A percentile compares a stretch with the other conserved stretches of the same genome.
Evolutionary conservation across 805 yeast species (phyloP).

Genomic region (Torulaspora microellipsoides): DNA sequence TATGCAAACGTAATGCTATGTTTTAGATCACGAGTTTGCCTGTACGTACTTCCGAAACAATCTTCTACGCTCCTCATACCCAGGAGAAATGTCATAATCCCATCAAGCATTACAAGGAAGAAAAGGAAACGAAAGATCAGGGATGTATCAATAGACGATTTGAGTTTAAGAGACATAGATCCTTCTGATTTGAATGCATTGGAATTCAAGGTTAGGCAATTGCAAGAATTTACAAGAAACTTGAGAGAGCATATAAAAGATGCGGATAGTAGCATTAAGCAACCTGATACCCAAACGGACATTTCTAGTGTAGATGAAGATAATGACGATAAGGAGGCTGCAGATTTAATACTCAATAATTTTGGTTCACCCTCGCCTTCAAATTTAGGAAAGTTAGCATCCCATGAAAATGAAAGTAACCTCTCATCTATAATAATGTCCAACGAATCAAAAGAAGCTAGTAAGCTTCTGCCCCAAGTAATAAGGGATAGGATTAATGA

Average conservation of each 20-base stretch:
- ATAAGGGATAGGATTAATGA: constrained; percentile 22
- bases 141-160: constrained; percentile 12
- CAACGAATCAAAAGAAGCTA: constrained; percentile 13
- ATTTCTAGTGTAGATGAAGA: neutral
- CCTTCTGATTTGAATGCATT: constrained; percentile 16
- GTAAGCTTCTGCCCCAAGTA: constrained; percentile 18
- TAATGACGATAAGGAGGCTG: neutral
- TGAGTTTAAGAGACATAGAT: constrained; percentile 11
- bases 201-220: constrained; percentile 27
- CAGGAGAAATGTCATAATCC: constrained; percentile 12
- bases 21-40: neutral
- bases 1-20: neutral
- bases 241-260: constrained; percentile 18
- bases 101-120: constrained; percentile 7
- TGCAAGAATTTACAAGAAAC: constrained; percentile 27
- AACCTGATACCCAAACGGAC: constrained; percentile 3
- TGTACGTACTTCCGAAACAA: neutral
- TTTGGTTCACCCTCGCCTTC: constrained; percentile 3
- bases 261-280: constrained; percentile 11
- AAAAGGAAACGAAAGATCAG: constrained; percentile 11
- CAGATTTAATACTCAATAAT: constrained; percentile 2
- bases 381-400: neutral
- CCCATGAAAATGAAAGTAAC: neutral
- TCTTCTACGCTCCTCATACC: neutral
- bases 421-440: constrained; percentile 20